Percentiles rank a stretch among this genome's conserved stretches.
Evolutionary conservation across 495 filamentous ascomycete species (phyloP).

Genomic region (Xylaria longipes): DNA sequence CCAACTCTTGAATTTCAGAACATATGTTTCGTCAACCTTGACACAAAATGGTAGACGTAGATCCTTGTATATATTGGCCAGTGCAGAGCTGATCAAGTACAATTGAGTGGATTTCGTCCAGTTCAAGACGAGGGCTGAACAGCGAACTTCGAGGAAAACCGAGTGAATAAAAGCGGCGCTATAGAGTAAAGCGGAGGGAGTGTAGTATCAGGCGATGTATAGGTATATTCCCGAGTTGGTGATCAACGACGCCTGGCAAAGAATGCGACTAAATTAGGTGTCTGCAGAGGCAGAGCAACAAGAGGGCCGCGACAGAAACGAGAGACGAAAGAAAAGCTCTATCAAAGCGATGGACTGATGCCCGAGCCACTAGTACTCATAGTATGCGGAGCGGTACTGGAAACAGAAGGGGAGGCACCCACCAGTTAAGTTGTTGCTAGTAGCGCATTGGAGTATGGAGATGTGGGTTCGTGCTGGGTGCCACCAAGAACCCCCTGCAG

Average conservation of each 20-base stretch:
- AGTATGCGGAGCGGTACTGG: conserved; percentile 5
- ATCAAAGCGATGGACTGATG: conserved; percentile 17
- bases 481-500: conserved; percentile 17
- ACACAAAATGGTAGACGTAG: neutral
- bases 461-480: neutral
- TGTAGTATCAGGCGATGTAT: neutral
- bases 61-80: neutral
- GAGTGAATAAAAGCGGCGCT: neutral
- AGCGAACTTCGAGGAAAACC: neutral
- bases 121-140: neutral
- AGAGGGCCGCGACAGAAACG: neutral
- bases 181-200: conserved; percentile 1
- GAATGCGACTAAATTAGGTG: conserved; percentile 7
- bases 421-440: conserved; percentile 4
- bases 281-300: conserved; percentile 16
- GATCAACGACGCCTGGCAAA: neutral
- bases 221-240: conserved; percentile 5
- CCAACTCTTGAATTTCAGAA: neutral
- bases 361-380: conserved; percentile 1
- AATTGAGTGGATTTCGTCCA: neutral
- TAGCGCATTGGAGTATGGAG: conserved; percentile 12
- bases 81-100: neutral
- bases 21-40: neutral
- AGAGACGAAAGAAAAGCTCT: conserved; percentile 11
- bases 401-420: conserved; percentile 15